Percentiles rank a stretch among this genome's conserved stretches.
phyloP scores from a whole-genome alignment of 345 rosid genomes.

The Eucalyptus pauciflora region DNA sequence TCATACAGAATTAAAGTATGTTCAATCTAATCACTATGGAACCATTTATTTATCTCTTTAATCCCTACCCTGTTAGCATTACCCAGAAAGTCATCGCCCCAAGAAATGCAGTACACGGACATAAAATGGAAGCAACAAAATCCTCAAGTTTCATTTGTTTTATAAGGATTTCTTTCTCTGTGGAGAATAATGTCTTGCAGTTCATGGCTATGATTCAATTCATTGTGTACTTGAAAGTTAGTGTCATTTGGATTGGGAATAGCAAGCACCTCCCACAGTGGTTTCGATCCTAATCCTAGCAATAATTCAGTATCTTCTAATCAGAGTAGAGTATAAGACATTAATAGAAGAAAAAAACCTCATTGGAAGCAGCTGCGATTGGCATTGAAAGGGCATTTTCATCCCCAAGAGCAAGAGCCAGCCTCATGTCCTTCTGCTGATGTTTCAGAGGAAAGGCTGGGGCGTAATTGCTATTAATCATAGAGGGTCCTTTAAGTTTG shows the following conservation, averaged over 20 bases:
- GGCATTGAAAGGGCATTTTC: constrained; percentile 88
- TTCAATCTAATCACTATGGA: not conserved
- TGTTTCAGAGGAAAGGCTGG: constrained; percentile 88
- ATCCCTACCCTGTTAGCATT: not conserved
- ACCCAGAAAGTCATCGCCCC: not conserved
- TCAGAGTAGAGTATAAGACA: not conserved
- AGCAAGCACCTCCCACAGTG: not conserved
- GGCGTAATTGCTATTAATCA: constrained; percentile 53
- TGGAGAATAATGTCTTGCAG: not conserved
- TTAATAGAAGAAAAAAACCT: constrained; percentile 20
- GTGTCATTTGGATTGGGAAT: not conserved
- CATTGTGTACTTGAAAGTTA: not conserved
- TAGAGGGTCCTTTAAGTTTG: constrained; percentile 71
- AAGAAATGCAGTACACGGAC: not conserved
- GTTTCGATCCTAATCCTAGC: not conserved
- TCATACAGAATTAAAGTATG: not conserved
- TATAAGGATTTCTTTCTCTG: not conserved
- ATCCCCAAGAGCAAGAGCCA: constrained; percentile 98
- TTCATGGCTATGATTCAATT: not conserved
- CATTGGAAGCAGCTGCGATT: constrained; percentile 87
- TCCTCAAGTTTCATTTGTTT: not conserved
- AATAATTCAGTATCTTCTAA: not conserved
- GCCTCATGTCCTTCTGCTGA: constrained; percentile 90
- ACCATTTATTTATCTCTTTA: not conserved
- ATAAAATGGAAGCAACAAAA: not conserved